These are phyloP conservation scores for Uromyces viciae-fabae DNA, from an alignment of 1,284 basidiomycete genomes.

Conservation along the genomic window DNA sequence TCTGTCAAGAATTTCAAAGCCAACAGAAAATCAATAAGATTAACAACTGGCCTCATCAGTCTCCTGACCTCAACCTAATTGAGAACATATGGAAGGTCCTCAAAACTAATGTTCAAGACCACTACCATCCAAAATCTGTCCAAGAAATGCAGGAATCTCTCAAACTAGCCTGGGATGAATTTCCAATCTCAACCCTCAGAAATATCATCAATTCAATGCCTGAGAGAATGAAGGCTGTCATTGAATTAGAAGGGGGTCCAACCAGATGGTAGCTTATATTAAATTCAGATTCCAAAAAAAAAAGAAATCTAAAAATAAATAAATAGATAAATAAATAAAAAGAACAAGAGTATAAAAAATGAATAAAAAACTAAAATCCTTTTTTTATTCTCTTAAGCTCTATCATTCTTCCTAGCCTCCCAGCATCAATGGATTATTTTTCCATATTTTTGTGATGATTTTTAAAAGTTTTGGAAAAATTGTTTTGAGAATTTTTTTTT, in stretches of 20 bases:
- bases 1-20: not conserved
- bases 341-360: no score
- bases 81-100: conserved; percentile 29
- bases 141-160: not conserved
- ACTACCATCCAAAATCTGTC: not conserved
- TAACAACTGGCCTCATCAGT: not conserved
- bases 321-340: no score
- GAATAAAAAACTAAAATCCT: no score
- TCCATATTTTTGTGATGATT: no score
- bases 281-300: no score
- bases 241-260: not conserved
- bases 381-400: no score
- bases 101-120: conserved; percentile 2
- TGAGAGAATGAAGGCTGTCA: conserved; percentile 1
- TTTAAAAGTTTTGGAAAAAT: no score
- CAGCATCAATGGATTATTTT: no score
- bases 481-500: no score
- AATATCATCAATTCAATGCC: conserved; percentile 16
- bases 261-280: no score
- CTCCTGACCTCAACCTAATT: conserved; percentile 31
- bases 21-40: not conserved
- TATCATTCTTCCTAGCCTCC: no score
- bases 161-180: not conserved
- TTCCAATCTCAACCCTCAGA: not conserved
- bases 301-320: no score